Conservation (phyloP, 78 protist species). For the Dictyostelium intermedium region DNA sequence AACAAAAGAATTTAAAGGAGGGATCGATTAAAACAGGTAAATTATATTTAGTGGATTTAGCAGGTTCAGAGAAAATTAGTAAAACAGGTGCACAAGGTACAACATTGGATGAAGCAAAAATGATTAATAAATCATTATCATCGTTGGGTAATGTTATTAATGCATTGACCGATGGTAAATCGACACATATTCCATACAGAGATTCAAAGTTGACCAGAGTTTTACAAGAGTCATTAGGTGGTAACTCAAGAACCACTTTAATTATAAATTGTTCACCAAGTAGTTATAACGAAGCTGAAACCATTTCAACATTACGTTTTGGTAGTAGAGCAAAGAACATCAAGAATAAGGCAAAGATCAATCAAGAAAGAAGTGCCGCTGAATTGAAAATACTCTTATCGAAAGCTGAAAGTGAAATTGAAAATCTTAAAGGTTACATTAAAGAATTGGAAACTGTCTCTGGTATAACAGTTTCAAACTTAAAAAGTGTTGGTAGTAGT, state of each 20-base stretch:
- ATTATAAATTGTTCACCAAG: constrained; percentile 86
- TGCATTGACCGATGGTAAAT: constrained; percentile 90
- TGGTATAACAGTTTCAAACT: constrained; percentile 34
- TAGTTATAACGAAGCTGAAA: constrained; percentile 82
- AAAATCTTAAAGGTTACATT: constrained; percentile 36
- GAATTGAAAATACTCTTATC: constrained; percentile 66
- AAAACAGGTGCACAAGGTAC: constrained; percentile 91
- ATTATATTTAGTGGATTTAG: constrained; percentile 94
- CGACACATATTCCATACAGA: constrained; percentile 92
- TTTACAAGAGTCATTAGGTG: constrained; percentile 95
- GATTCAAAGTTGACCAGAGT: constrained; percentile 95
- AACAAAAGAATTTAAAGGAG: constrained; percentile 62
- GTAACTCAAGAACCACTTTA: constrained; percentile 91
- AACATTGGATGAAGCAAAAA: constrained; percentile 88
- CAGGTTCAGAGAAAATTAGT: constrained; percentile 93
- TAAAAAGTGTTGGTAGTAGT: background rate
- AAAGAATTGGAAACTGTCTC: constrained; percentile 51
- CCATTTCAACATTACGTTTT: constrained; percentile 83
- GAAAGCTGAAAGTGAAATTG: constrained; percentile 67
- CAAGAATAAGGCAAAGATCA: constrained; percentile 90
- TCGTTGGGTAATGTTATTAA: constrained; percentile 93
- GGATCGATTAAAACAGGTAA: constrained; percentile 79
- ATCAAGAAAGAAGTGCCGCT: constrained; percentile 80
- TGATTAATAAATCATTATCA: constrained; percentile 91
- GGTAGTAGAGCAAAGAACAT: constrained; percentile 92